Base-by-base conservation (phyloP, 345 rosid species). In the Lepidium didymum region DNA sequence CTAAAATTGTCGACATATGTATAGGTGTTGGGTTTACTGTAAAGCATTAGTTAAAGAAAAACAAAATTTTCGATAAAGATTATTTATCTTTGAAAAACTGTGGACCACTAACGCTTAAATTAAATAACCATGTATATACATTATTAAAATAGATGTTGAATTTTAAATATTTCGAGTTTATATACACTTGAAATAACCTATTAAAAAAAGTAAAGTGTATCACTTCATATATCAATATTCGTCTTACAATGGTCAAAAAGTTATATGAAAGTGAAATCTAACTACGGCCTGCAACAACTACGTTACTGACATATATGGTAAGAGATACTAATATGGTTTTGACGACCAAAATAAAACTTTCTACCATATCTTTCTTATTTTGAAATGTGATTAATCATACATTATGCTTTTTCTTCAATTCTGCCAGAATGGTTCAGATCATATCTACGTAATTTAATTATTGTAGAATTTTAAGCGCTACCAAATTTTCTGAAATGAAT, bases 11-110 rank as follows among this genome's bases (percentile, higher is more conserved):
- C 33, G 33, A 6, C 33, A 29, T 29, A 29, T 29, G 1, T 29
- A 1, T 3, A 44, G 11, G 51, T 63, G 51, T 71, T 72, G 56
- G 51, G 51, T 72, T 63, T 63, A 55, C 37, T 27, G 35, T 47
- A 56, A 72, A 72, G 58, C 52, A 64, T 38, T 56, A 56, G 21
- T 19, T 19, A 19, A 19, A 19, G 21, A 64, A 64, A 34, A 64
- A 36, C 29, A 62, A 44, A 40, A 25, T 33, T 63, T 72, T 63
- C 1, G 5, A 36, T 45, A 15, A 44, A 53, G 25, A 6, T 25
- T 62, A 43, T 34, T 2, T 45, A 11, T 42, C 52, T 23, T 56
- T 25, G 33, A 6, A 58, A 57, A 13, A 46, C 6, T 8, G 42
- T 23, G 61, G 45, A 51, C 35, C 18, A 41, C 33, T 29, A 25